Evolutionary conservation across 345 rosid species (phyloP).

Genomic region (Eucalyptus tenuipes): DNA sequence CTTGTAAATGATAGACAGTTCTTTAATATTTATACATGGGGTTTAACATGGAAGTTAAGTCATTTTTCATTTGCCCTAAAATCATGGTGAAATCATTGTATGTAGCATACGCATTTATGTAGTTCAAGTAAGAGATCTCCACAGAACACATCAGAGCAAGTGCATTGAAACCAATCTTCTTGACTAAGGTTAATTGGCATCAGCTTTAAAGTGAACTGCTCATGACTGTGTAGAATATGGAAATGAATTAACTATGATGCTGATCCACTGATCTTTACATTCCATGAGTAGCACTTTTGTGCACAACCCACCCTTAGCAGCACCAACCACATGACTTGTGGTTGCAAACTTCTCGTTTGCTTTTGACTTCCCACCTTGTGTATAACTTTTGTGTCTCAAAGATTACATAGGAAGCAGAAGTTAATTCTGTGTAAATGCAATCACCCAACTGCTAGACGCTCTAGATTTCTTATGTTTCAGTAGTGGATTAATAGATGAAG

Average conservation of each 20-base stretch:
- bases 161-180: neutral
- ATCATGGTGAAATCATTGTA: neutral
- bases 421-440: neutral
- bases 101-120: neutral
- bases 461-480: neutral
- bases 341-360: neutral
- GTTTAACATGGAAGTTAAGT: neutral
- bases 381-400: neutral
- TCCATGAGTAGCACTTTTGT: neutral
- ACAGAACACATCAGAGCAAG: neutral
- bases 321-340: neutral
- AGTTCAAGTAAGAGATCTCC: neutral
- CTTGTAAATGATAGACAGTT: neutral
- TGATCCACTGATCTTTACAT: neutral
- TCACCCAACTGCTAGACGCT: neutral
- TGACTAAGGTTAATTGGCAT: neutral
- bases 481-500: neutral
- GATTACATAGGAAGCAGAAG: neutral
- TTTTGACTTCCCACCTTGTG: neutral
- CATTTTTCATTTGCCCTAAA: neutral
- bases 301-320: neutral
- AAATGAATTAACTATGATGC: neutral
- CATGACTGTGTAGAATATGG: neutral
- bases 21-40: neutral
- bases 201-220: neutral